Evolutionary conservation across 2,329 filamentous ascomycete species (phyloP).

Genomic region (Trichoderma sp.): DNA sequence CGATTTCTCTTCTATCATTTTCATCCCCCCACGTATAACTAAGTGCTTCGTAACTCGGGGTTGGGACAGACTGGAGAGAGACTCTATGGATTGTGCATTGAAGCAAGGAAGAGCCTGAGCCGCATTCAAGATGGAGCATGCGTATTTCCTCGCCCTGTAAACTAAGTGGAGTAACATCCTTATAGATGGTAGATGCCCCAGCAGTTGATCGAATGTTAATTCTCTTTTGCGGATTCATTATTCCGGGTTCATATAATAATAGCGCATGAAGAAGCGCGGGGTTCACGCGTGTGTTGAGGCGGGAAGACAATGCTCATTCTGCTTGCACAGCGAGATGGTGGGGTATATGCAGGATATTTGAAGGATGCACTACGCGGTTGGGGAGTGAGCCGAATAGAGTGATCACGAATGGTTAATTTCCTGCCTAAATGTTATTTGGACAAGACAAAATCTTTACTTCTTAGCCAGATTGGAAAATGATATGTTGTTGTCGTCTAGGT

Average conservation of each 20-base stretch:
- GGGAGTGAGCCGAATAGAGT: neutral
- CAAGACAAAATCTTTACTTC: accelerated
- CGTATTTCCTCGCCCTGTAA: neutral
- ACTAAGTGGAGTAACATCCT: neutral
- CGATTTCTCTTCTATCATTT: neutral
- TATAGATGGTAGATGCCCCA: neutral
- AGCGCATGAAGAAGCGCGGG: neutral
- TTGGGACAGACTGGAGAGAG: neutral
- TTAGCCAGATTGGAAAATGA: neutral
- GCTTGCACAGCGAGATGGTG: neutral
- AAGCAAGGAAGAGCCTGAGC: neutral
- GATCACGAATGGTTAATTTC: neutral
- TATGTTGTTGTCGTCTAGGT: neutral
- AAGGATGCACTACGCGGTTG: neutral
- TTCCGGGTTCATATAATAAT: neutral
- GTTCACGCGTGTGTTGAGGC: neutral
- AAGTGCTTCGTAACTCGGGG: neutral
- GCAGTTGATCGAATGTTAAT: neutral
- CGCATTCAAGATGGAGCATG: neutral
- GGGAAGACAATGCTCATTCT: neutral
- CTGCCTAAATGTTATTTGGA: neutral
- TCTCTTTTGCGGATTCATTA: neutral
- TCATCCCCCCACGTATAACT: neutral
- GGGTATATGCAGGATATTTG: neutral
- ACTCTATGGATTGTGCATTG: neutral